A percentile compares a stretch with the other conserved stretches of the same genome.
phyloP scores from a whole-genome alignment of 2,329 filamentous ascomycete genomes.

The Cladophialophora yegresii region DNA sequence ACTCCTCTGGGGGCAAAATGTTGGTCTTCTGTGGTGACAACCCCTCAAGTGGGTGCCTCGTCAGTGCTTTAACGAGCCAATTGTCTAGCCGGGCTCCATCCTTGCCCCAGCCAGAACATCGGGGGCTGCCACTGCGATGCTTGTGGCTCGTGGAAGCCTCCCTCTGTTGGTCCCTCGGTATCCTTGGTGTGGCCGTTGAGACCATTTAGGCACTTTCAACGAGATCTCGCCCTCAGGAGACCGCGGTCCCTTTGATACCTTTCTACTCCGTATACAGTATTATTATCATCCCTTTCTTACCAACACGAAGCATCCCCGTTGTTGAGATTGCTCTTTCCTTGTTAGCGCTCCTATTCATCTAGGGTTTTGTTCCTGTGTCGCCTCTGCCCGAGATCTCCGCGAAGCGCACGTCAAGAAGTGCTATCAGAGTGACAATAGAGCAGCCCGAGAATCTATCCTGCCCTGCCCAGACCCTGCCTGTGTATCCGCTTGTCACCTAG shows the following conservation, averaged over 20 bases:
- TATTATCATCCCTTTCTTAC: constrained; percentile 9
- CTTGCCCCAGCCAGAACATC: not conserved
- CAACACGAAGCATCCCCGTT: constrained; percentile 5
- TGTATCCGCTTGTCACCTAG: constrained; percentile 11
- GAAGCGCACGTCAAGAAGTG: not conserved
- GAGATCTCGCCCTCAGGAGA: constrained; percentile 8
- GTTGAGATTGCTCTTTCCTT: constrained; percentile 1
- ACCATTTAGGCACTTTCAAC: constrained; percentile 9
- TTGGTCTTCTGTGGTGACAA: not conserved
- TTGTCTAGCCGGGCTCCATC: not conserved
- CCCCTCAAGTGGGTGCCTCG: not conserved
- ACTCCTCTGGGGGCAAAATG: not conserved
- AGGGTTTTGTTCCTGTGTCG: not conserved
- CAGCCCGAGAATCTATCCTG: not conserved
- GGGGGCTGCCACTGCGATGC: not conserved
- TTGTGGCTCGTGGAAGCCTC: constrained; percentile 15
- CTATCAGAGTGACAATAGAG: not conserved
- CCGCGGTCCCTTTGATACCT: constrained; percentile 1
- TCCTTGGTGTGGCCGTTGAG: constrained; percentile 10
- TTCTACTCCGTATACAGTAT: not conserved
- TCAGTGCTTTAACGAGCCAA: not conserved
- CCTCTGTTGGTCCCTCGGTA: constrained; percentile 3
- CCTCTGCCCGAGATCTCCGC: not conserved
- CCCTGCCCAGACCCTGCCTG: not conserved
- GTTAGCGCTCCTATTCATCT: constrained; percentile 4